These are phyloP conservation scores for Westerdykella aurantiaca DNA, from an alignment of 2,329 filamentous ascomycete species.

Conservation along the genomic window DNA sequence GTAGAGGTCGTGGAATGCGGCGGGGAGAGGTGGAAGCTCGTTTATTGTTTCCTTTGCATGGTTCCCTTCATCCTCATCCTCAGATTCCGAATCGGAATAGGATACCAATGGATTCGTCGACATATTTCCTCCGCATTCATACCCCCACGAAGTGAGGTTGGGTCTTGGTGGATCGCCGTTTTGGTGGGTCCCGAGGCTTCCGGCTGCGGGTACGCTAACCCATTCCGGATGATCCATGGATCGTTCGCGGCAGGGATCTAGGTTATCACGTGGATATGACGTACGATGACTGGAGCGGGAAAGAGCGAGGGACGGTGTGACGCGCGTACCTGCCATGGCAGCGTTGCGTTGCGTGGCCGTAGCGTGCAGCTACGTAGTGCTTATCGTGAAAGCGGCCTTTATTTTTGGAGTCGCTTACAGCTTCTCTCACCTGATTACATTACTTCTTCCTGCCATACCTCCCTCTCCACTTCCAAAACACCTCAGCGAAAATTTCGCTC, in stretches of 20 bases:
- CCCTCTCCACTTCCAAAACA: background rate
- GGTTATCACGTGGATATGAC: background rate
- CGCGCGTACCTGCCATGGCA: slow-evolving; percentile 31
- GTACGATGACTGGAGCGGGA: background rate
- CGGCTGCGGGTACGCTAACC: background rate
- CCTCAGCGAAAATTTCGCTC: background rate
- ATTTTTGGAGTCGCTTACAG: too few species aligned
- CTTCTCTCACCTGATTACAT: background rate
- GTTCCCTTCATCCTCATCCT: slow-evolving; percentile 21
- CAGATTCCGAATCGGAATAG: slow-evolving; percentile 53
- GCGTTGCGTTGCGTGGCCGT: background rate
- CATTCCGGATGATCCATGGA: background rate
- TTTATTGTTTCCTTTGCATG: slow-evolving; percentile 6
- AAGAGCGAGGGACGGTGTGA: slow-evolving; percentile 8
- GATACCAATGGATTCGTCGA: background rate
- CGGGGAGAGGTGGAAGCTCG: slow-evolving; percentile 66
- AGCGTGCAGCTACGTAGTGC: too few species aligned
- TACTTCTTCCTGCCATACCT: background rate
- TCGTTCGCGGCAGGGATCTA: background rate
- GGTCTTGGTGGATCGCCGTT: background rate
- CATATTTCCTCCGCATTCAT: too few species aligned
- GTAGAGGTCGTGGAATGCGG: slow-evolving; percentile 83
- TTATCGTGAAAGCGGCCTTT: too few species aligned
- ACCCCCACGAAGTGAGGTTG: background rate
- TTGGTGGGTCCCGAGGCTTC: background rate